phyloP scores from a whole-genome alignment of 208 protist species.

The Histomonas meleagridis region DNA sequence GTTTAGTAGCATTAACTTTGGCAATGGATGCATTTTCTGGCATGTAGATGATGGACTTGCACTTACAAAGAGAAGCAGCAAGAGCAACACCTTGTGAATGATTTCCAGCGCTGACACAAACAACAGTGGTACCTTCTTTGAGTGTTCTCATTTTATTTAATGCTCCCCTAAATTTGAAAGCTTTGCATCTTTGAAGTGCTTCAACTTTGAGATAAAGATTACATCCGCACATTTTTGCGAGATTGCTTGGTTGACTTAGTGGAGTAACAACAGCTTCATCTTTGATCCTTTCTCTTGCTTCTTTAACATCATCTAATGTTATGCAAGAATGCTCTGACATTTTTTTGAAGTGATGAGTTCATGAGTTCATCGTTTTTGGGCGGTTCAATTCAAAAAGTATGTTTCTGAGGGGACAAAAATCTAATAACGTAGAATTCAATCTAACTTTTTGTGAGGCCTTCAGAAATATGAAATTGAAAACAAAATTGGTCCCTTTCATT shows the following conservation, averaged over 20 bases:
- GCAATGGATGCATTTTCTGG: conserved; percentile 60
- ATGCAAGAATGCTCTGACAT: no score
- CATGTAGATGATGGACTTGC: conserved; percentile 71
- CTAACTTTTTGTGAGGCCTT: no score
- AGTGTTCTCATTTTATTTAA: conserved; percentile 62
- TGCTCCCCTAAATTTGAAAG: conserved; percentile 61
- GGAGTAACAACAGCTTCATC: conserved; percentile 50
- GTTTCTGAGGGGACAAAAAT: no score
- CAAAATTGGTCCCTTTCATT: no score
- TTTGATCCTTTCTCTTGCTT: background rate
- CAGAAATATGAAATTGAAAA: no score
- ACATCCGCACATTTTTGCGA: conserved; percentile 40
- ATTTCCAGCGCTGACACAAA: conserved; percentile 72
- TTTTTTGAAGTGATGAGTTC: no score
- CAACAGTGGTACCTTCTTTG: conserved; percentile 52
- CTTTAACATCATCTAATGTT: background rate
- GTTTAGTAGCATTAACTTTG: conserved; percentile 57
- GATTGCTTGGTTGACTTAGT: conserved; percentile 42
- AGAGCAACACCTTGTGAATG: conserved; percentile 69
- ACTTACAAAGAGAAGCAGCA: conserved; percentile 51
- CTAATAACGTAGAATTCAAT: no score
- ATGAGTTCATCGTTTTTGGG: no score
- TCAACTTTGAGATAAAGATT: conserved; percentile 56
- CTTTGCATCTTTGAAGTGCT: conserved; percentile 55
- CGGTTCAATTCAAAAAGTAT: no score